These are phyloP conservation scores for Fusarium irregulare DNA, from an alignment of 2,329 filamentous ascomycete species.

Conservation along the genomic window DNA sequence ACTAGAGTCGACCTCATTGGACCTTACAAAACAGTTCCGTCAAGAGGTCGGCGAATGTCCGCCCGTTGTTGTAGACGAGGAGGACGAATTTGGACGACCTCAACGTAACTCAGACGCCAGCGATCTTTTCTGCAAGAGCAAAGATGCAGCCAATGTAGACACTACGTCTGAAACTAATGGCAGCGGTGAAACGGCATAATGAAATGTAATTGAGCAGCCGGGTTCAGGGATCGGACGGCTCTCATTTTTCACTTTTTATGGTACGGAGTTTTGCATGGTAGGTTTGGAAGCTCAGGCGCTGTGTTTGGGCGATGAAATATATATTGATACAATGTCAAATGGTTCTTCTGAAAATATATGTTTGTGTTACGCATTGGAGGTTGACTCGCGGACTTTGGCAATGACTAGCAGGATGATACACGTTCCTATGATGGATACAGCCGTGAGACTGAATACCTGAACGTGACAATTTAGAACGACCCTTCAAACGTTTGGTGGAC, in stretches of 20 bases:
- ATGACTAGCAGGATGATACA: slow-evolving; percentile 71
- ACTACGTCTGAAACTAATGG: slow-evolving; percentile 2
- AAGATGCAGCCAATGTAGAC: slow-evolving; percentile 11
- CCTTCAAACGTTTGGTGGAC: background rate
- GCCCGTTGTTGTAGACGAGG: slow-evolving; percentile 17
- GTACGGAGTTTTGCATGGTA: slow-evolving; percentile 18
- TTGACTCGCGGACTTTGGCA: slow-evolving; percentile 50
- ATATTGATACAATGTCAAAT: slow-evolving; percentile 5
- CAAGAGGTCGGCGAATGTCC: slow-evolving; percentile 74
- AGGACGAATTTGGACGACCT: slow-evolving; percentile 31
- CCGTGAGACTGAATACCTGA: slow-evolving; percentile 71
- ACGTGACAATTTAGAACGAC: background rate
- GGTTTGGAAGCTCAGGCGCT: slow-evolving; percentile 15
- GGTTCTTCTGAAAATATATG: background rate
- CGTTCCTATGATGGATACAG: slow-evolving; percentile 71
- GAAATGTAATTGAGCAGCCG: background rate
- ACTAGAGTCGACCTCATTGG: slow-evolving; percentile 57
- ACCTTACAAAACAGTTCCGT: slow-evolving; percentile 71
- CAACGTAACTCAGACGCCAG: slow-evolving; percentile 55
- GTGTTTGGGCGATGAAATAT: slow-evolving; percentile 17
- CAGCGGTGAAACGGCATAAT: slow-evolving; percentile 40
- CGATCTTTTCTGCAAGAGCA: slow-evolving; percentile 72
- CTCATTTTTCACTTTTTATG: slow-evolving; percentile 12
- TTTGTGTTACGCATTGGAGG: slow-evolving; percentile 16
- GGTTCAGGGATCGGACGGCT: slow-evolving; percentile 5